Evolutionary conservation across 768 basidiomycete species (phyloP).

Genomic region (Scleroderma citrinum): DNA sequence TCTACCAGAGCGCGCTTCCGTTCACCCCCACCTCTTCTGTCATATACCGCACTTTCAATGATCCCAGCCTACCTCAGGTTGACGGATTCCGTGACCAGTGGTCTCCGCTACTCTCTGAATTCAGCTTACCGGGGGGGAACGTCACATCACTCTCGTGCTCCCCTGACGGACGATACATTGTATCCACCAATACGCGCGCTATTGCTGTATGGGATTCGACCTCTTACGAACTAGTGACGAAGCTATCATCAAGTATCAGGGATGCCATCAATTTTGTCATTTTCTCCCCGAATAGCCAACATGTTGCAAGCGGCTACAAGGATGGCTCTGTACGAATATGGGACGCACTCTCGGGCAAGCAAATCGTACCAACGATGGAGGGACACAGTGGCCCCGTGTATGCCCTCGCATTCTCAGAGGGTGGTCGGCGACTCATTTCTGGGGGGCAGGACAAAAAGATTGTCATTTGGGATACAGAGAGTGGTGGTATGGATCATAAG

Average conservation of each 20-base stretch:
- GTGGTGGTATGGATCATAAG: constrained; percentile 9
- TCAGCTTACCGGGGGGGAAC: constrained; percentile 10
- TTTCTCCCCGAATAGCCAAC: constrained; percentile 25
- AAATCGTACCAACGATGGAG: constrained; percentile 9
- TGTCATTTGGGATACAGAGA: constrained; percentile 19
- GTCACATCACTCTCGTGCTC: constrained; percentile 21
- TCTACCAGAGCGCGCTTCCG: constrained; percentile 27
- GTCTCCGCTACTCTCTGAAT: constrained; percentile 28
- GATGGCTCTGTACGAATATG: constrained; percentile 21
- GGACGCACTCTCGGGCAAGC: constrained; percentile 21
- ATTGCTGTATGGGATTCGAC: constrained; percentile 23
- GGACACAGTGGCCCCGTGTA: constrained; percentile 18
- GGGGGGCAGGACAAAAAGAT: constrained; percentile 22
- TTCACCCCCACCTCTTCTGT: constrained; percentile 23
- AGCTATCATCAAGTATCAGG: constrained; percentile 10
- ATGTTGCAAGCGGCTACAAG: constrained; percentile 20
- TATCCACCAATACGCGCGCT: constrained; percentile 16
- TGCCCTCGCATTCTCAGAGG: constrained; percentile 25
- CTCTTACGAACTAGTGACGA: constrained; percentile 21
- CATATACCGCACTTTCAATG: constrained; percentile 24
- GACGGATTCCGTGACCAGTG: constrained; percentile 25
- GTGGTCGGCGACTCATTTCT: constrained; percentile 20
- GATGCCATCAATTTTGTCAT: constrained; percentile 12
- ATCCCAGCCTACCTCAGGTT: constrained; percentile 17
- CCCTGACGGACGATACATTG: constrained; percentile 22